phyloP scores from a whole-genome alignment of 169 alveolate species.

The Eimeria praecox region DNA sequence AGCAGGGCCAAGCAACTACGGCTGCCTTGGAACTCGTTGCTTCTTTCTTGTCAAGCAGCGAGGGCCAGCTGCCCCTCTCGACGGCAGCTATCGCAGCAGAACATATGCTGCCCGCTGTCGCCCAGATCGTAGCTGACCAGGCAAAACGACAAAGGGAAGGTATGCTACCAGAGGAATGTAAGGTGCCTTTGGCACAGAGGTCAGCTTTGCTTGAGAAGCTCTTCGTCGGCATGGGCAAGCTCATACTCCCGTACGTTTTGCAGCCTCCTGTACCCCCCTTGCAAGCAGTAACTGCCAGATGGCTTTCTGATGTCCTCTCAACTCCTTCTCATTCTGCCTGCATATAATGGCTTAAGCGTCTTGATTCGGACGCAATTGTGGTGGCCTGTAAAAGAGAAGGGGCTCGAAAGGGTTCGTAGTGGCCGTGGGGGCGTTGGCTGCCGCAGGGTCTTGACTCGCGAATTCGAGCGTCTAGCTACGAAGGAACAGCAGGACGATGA shows the following conservation, averaged over 20 bases:
- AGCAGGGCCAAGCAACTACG: conserved; percentile 51
- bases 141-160: conserved; percentile 54
- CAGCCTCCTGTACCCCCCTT: background rate
- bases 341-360: background rate
- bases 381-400: background rate
- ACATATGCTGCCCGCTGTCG: conserved; percentile 57
- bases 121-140: conserved; percentile 64
- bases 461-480: conserved; percentile 69
- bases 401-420: background rate
- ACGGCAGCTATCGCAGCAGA: conserved; percentile 39
- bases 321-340: background rate
- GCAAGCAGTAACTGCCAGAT: background rate
- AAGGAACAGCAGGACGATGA: conserved; percentile 75
- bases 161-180: conserved; percentile 41
- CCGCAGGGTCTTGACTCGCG: conserved; percentile 63
- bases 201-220: conserved; percentile 52
- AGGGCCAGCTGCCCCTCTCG: conserved; percentile 41
- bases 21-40: conserved; percentile 65
- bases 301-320: background rate
- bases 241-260: conserved; percentile 66
- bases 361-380: background rate
- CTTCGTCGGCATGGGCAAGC: conserved; percentile 70
- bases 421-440: background rate
- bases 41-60: conserved; percentile 26
- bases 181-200: conserved; percentile 39